Conservation (phyloP, 2,329 filamentous ascomycete species). For the Chaetomium sp. region DNA sequence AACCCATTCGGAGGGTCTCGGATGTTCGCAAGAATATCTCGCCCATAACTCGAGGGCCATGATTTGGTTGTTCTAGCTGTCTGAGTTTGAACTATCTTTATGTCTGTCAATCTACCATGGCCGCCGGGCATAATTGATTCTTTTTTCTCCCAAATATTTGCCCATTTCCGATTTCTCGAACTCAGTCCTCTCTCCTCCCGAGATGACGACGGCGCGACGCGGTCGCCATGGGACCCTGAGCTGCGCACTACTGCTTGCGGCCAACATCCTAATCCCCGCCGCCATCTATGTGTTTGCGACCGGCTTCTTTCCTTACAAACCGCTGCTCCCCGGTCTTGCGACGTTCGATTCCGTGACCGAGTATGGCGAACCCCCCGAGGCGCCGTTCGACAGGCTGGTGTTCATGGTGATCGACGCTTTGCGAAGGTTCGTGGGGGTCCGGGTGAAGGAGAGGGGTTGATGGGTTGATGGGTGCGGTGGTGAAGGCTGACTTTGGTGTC, state of each 20-base stretch:
- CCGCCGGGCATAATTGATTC: not conserved
- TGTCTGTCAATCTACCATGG: not conserved
- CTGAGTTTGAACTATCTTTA: too few species aligned
- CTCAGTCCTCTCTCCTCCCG: not conserved
- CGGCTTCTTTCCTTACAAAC: conserved; percentile 98
- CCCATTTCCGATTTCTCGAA: not conserved
- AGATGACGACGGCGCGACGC: conserved; percentile 26
- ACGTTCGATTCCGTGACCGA: conserved; percentile 43
- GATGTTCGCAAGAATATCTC: too few species aligned
- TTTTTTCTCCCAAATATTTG: not conserved
- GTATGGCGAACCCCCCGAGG: conserved; percentile 50
- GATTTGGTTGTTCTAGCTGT: too few species aligned
- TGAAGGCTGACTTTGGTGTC: conserved; percentile 4
- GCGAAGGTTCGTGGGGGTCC: conserved; percentile 54
- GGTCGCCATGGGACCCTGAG: conserved; percentile 24
- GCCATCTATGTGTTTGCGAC: conserved; percentile 73
- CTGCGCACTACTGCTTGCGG: conserved; percentile 48
- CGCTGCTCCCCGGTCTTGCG: conserved; percentile 80
- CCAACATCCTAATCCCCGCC: conserved; percentile 68
- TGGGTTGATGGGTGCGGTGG: not conserved
- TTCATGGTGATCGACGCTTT: conserved; percentile 98
- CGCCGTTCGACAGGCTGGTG: conserved; percentile 80
- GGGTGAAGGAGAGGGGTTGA: not conserved
- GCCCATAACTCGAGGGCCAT: too few species aligned
- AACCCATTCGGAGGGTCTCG: too few species aligned